Evolutionary conservation across 495 filamentous ascomycete genomes (phyloP).

Genomic region (Neurospora sublineolata): DNA sequence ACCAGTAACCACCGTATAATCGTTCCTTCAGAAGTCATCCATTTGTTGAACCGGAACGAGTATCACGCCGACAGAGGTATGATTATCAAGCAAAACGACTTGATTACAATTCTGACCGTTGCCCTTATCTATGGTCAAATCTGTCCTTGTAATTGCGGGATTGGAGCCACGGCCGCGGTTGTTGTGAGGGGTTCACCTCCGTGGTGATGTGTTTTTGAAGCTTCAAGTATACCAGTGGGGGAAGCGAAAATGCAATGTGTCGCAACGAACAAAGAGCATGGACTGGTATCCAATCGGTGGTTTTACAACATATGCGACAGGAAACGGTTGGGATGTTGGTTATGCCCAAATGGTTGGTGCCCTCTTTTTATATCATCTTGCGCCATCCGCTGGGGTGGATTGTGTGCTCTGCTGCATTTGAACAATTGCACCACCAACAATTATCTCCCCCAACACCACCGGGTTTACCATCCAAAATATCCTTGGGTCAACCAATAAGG

Average conservation of each 20-base stretch:
- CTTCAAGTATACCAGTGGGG: neutral
- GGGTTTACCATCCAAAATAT: neutral
- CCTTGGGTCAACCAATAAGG: neutral
- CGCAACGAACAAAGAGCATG: neutral
- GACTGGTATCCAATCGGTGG: neutral
- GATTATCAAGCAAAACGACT: slow-evolving; percentile 3
- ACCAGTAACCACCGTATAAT: neutral
- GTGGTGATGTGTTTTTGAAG: neutral
- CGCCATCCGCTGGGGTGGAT: neutral
- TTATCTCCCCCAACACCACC: neutral
- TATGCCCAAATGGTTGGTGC: neutral
- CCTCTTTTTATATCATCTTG: neutral
- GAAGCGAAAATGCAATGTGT: neutral
- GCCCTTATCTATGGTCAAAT: neutral
- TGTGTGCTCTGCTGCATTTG: neutral
- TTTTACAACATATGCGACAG: neutral
- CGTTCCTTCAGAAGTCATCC: neutral
- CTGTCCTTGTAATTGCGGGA: neutral
- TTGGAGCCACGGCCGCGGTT: neutral
- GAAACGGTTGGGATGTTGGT: neutral
- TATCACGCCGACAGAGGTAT: neutral
- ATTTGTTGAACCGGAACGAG: neutral
- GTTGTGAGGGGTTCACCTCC: neutral
- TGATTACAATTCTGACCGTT: neutral
- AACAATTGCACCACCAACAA: neutral